phyloP scores from a whole-genome alignment of 805 yeast species.

The Candida maltosa region DNA sequence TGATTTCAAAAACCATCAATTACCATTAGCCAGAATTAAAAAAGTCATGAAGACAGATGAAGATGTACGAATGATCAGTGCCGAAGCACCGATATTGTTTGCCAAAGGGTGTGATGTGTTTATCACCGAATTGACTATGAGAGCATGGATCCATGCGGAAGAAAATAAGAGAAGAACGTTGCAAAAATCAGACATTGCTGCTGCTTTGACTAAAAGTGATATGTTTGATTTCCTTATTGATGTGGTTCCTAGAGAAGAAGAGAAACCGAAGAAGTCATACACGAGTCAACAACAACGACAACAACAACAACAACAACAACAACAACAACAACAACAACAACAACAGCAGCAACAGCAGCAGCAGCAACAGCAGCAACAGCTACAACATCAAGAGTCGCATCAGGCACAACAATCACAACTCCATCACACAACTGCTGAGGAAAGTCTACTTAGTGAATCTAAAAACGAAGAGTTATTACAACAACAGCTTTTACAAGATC shows the following conservation, averaged over 20 bases:
- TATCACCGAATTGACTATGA: conserved; percentile 94
- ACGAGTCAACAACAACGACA: conserved; percentile 6
- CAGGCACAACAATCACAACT: too few relatives aligned
- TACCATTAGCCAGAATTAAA: conserved; percentile 93
- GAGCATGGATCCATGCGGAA: conserved; percentile 99
- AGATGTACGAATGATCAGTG: conserved; percentile 95
- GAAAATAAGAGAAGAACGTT: conserved; percentile 92
- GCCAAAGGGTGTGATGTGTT: conserved; percentile 98
- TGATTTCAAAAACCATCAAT: conserved; percentile 89
- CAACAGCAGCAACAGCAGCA: not conserved
- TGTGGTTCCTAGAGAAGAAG: conserved; percentile 89
- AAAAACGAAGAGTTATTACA: conserved; percentile 9
- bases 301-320: conserved; percentile 3
- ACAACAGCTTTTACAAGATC: conserved; percentile 12
- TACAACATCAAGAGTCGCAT: too few relatives aligned
- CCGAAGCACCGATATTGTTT: conserved; percentile 95
- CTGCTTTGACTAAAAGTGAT: conserved; percentile 89
- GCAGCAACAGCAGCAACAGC: too few relatives aligned
- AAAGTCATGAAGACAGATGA: conserved; percentile 98
- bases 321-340: conserved; percentile 2
- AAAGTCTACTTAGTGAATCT: too few relatives aligned
- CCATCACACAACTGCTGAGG: too few relatives aligned
- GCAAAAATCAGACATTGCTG: conserved; percentile 92
- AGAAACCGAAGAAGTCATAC: conserved; percentile 46
- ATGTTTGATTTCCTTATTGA: conserved; percentile 97